Evolutionary conservation across 805 yeast species (phyloP), one percentile per base, ranked within the genome.

Genomic region (Babjeviella inositovora): DNA sequence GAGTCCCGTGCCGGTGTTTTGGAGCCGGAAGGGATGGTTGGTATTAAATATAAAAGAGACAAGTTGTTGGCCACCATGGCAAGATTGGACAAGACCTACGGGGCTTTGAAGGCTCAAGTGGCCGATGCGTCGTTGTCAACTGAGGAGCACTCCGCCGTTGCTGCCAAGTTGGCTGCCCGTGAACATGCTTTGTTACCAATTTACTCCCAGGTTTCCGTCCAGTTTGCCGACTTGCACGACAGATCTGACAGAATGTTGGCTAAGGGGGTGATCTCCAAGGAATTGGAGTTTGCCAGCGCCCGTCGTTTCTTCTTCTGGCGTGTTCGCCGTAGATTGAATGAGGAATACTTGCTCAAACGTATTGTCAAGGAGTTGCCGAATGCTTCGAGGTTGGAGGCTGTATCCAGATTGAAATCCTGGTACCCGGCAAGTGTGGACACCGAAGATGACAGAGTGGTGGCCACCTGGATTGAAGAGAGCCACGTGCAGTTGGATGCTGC

Each of bases 231-330:
- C 50, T 65, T 90, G 45, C 99, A 90, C 45, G 99, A 90, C 50
- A 72, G 96, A 57, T 74, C 96, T 8, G 93, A 90, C 17, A 87
- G 98, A 55, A 90, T 90, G 97, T 51, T 77, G 53, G 92, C 93
- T 26, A 92, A 90, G 66, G 93, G 87, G 28, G 77, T 75, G 28
- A 82, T 90, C 39, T 66, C 76, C 37, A 75, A 77, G 45, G 90
- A 82, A 38, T 54, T 90, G 25, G 71, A 76, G 40, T 85, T 95
- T 95, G 49, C 51, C 21, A 63, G 84, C 23, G 68, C 96, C 15
- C 81, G 99, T 62, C 72, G 97, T 43, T 80, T 65, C 71, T 90
- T 90, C 72, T 90, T 81, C 90, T 90, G 98, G 98, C 74, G 99
- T 53, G 68, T 82, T 31, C 80, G 96, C 58, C 76, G 98, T 56